A percentile compares a stretch with the other conserved stretches of the same genome.
These are phyloP conservation scores for Conoideocrella luteorostrata DNA, from an alignment of 2,329 filamentous ascomycete species.

Conservation along the genomic window DNA sequence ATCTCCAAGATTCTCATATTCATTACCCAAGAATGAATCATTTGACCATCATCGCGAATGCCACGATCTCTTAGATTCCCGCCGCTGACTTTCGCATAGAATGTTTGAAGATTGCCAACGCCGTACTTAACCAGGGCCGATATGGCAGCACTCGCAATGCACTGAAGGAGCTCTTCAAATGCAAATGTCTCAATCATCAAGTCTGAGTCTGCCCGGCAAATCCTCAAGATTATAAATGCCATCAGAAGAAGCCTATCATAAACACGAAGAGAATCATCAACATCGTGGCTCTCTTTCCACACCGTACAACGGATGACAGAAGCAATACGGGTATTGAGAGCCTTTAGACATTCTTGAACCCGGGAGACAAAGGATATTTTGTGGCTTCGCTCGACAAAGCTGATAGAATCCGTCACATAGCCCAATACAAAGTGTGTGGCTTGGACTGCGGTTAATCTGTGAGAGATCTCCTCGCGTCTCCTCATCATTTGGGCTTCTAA, in stretches of 20 bases:
- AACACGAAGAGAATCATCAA: constrained; percentile 15
- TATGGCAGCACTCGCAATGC: constrained; percentile 31
- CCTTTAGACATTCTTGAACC: constrained; percentile 33
- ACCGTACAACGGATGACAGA: constrained; percentile 9
- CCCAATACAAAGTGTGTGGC: constrained; percentile 39
- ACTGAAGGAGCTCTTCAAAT: constrained; percentile 43
- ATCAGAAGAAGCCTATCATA: constrained; percentile 27
- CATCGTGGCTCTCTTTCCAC: constrained; percentile 1
- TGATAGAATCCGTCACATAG: constrained; percentile 40
- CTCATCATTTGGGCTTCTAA: constrained; percentile 17
- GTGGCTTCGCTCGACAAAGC: constrained; percentile 27
- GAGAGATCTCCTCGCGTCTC: neutral
- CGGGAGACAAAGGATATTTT: constrained; percentile 38
- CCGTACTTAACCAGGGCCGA: constrained; percentile 36
- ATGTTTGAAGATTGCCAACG: constrained; percentile 33
- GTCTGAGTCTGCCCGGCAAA: constrained; percentile 33
- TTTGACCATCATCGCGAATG: constrained; percentile 39
- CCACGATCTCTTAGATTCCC: constrained; percentile 42
- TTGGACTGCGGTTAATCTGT: constrained; percentile 16
- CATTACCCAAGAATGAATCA: constrained; percentile 51
- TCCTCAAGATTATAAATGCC: constrained; percentile 30
- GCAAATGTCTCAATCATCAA: constrained; percentile 31
- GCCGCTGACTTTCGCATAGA: constrained; percentile 44
- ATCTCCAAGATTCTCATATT: constrained; percentile 47
- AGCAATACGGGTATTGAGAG: constrained; percentile 30